Conservation (phyloP, 345 rosid species). For the Draba incana region DNA sequence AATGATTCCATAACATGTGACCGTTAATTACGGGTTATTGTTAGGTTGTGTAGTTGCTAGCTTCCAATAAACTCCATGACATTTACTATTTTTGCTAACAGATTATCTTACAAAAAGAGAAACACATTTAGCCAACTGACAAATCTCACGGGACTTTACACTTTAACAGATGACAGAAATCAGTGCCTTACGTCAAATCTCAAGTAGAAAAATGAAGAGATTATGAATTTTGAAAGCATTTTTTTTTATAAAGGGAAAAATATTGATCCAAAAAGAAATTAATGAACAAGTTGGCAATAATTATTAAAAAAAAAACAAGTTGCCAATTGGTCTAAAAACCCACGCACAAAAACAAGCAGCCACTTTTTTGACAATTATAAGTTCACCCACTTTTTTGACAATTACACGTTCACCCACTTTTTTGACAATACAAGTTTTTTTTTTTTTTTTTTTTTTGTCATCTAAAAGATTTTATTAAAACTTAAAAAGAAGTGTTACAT, state of each 20-base stretch:
- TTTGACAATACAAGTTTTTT: too few relatives aligned
- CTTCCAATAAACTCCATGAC: conserved; percentile 18
- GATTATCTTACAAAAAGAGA: conserved; percentile 19
- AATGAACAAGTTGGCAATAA: too few relatives aligned
- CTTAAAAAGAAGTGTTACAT: too few relatives aligned
- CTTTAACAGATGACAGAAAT: conserved; percentile 26
- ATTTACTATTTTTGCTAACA: conserved; percentile 30
- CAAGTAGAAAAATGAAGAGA: conserved; percentile 23
- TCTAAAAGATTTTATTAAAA: too few relatives aligned
- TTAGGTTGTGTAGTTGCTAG: conserved; percentile 24
- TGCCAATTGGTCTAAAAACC: too few relatives aligned
- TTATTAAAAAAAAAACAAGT: too few relatives aligned
- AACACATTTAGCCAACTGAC: conserved; percentile 27
- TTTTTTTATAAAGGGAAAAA: too few relatives aligned
- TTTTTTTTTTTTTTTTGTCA: too few relatives aligned
- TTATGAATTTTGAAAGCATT: conserved; percentile 27
- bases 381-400: too few relatives aligned
- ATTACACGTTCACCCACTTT: too few relatives aligned
- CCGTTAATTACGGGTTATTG: conserved; percentile 36
- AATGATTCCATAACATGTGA: conserved; percentile 27
- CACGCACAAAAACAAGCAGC: conserved; percentile 9
- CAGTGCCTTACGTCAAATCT: conserved; percentile 33
- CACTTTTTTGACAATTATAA: conserved; percentile 23
- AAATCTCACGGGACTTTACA: conserved; percentile 34
- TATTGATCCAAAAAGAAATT: too few relatives aligned